Evolutionary conservation across 2,329 filamentous ascomycete genomes (phyloP).

Genomic region (Pestalotiopsis sp.): DNA sequence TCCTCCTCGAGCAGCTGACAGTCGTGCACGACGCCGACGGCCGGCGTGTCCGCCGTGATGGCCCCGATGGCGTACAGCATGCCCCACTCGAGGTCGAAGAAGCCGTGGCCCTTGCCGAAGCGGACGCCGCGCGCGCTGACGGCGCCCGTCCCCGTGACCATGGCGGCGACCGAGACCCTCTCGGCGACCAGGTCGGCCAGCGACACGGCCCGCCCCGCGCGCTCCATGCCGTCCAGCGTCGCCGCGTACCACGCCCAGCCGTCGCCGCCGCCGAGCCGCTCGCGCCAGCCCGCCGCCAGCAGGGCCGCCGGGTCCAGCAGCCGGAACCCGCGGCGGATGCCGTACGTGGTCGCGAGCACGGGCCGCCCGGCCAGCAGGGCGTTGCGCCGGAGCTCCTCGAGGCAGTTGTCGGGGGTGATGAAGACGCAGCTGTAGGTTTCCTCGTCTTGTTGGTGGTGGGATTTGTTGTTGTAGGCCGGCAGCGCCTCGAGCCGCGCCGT

Average conservation of each 20-base stretch:
- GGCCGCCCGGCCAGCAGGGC: conserved; percentile 42
- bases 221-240: conserved; percentile 47
- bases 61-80: conserved; percentile 37
- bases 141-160: conserved; percentile 41
- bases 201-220: conserved; percentile 35
- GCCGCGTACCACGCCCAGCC: conserved; percentile 34
- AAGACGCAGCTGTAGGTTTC: conserved; percentile 30
- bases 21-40: conserved; percentile 40
- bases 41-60: conserved; percentile 27
- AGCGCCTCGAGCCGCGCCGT: conserved; percentile 32
- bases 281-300: background rate
- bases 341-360: conserved; percentile 43
- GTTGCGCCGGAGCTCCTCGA: conserved; percentile 40
- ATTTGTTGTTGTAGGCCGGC: conserved; percentile 32
- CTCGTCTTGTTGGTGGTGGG: background rate
- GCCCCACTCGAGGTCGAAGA: conserved; percentile 46
- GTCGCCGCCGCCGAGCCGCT: conserved; percentile 23
- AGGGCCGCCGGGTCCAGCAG: conserved; percentile 36
- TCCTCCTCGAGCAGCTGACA: conserved; percentile 43
- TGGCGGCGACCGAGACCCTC: conserved; percentile 33
- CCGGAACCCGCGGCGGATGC: conserved; percentile 42
- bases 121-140: conserved; percentile 40
- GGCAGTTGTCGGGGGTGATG: conserved; percentile 45
- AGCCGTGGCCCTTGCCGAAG: conserved; percentile 41
- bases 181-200: conserved; percentile 36